phyloP scores from a whole-genome alignment of 768 basidiomycete genomes.

The Mycena galopus region DNA sequence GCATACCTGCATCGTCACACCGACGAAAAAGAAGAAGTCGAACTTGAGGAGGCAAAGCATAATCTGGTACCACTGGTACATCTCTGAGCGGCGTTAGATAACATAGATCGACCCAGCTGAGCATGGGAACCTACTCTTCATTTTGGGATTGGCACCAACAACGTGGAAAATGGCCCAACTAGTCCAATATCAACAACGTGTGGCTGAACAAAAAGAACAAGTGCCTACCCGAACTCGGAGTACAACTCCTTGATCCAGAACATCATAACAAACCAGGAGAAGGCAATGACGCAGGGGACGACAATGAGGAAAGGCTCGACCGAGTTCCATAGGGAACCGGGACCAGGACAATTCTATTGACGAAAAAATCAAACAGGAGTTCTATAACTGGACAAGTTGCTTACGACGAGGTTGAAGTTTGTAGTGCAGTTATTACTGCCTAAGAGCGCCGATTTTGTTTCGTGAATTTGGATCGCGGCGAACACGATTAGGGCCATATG shows the following conservation, averaged over 20 bases:
- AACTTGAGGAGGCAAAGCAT: constrained; percentile 91
- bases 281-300: constrained; percentile 76
- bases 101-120: not conserved
- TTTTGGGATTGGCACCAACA: constrained; percentile 86
- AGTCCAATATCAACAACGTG: constrained; percentile 16
- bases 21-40: constrained; percentile 89
- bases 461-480: constrained; percentile 81
- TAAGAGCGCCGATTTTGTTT: constrained; percentile 76
- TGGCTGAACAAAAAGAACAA: constrained; percentile 9
- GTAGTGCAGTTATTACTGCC: constrained; percentile 49
- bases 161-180: constrained; percentile 95
- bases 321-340: constrained; percentile 67
- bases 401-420: constrained; percentile 53
- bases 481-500: constrained; percentile 81
- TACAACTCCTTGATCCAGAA: constrained; percentile 81
- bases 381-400: constrained; percentile 37
- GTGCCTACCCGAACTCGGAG: constrained; percentile 84
- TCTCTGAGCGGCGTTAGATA: constrained; percentile 60
- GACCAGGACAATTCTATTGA: constrained; percentile 61
- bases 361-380: not conserved
- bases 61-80: constrained; percentile 92
- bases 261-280: constrained; percentile 74
- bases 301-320: constrained; percentile 80
- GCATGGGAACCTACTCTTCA: constrained; percentile 71
- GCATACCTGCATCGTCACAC: constrained; percentile 88